Evolutionary conservation across 2,329 filamentous ascomycete species (phyloP).

Genomic region (Talaromyces sp.): DNA sequence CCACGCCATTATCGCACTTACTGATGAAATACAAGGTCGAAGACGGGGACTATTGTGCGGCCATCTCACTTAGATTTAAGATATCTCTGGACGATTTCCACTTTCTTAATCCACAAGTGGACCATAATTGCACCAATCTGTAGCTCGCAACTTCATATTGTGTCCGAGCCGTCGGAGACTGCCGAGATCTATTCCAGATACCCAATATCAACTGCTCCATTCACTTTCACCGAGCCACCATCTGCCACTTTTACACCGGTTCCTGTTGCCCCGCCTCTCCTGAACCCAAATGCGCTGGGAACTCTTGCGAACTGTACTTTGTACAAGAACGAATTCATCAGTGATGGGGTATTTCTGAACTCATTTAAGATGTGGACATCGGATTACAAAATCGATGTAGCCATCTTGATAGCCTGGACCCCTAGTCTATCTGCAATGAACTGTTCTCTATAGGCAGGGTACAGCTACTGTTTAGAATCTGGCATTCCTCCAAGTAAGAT

Average conservation of each 20-base stretch:
- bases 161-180: not conserved
- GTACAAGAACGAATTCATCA: not conserved
- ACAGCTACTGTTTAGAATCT: not conserved
- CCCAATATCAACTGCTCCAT: not conserved
- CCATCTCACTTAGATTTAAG: constrained; percentile 11
- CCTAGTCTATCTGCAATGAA: not conserved
- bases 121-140: constrained; percentile 16
- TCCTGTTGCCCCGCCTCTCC: not conserved
- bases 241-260: not conserved
- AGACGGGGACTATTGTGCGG: constrained; percentile 13
- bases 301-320: not conserved
- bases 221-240: not conserved
- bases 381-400: not conserved
- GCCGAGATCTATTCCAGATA: not conserved
- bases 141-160: not conserved
- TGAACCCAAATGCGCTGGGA: not conserved
- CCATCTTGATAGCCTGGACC: not conserved
- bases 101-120: constrained; percentile 16
- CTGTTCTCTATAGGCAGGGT: not conserved
- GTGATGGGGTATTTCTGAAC: not conserved
- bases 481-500: not conserved
- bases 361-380: not conserved
- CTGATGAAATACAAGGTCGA: not conserved
- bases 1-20: not conserved
- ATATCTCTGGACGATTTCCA: constrained; percentile 16